Base-by-base conservation (phyloP, 129 eudicot genomes). In the Dittrichia graveolens region DNA sequence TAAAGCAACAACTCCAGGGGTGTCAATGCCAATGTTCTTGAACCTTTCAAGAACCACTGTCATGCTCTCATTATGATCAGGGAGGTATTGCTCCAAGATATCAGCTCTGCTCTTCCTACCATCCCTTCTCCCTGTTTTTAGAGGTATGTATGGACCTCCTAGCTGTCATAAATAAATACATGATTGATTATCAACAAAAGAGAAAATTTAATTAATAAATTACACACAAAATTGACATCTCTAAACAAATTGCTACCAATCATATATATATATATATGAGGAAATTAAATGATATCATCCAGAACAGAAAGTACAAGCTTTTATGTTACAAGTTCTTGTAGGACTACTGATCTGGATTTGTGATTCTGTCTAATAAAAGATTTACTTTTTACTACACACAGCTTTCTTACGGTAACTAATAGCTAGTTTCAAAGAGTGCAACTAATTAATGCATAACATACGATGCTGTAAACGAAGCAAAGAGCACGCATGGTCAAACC, bases 51-150 rank as follows among this genome's bases (percentile, higher is more conserved):
- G 97, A 69, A 94, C 97, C 5, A 84, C 86, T 67, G 84, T 53
- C 96, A 94, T 88, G 88, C 97, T 90, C 74, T 94, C 99, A 37
- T 94, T 94, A 73, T 94, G 99, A 77, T 94, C 99, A 5, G 99
- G 99, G 24, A 94, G 89, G 83, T 85, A 77, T 74, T 88, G 86
- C 83, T 94, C 99, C 64, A 94, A 82, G 8, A 90, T 82, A 40
- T 94, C 97, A 48, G 96, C 97, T 77, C 99, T 83, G 84, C 96
- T 94, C 73, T 80, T 94, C 48, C 96, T 81, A 3, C 97, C 97
- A 86, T 94, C 99, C 61, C 99, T 90, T 76, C 99, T 88, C 74
- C 99, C 99, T 39, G 99, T 94, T 81, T 94, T 94, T 8, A 94
- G 85, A 10, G 96, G 96, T 39, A 94, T 88, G 47, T 94, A 62